Conservation (phyloP, 2,329 filamentous ascomycete genomes). For the Colletotrichum euphorbiae region DNA sequence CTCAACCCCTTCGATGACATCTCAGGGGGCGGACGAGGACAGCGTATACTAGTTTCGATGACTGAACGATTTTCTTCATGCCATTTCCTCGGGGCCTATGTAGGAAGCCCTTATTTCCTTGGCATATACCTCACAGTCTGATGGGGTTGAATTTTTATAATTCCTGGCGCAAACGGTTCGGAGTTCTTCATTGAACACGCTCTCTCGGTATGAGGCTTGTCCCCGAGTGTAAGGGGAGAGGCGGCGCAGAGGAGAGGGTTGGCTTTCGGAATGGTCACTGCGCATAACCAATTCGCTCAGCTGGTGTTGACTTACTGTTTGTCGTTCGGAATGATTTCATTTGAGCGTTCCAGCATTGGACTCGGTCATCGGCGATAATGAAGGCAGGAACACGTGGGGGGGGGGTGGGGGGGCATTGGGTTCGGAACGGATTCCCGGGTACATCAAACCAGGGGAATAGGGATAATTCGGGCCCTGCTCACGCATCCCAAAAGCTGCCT, state of each 20-base stretch:
- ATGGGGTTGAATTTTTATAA: conserved; percentile 42
- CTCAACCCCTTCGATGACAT: conserved; percentile 78
- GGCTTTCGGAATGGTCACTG: conserved; percentile 14
- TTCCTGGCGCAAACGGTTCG: conserved; percentile 29
- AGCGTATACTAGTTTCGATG: conserved; percentile 74
- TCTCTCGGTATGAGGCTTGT: conserved; percentile 32
- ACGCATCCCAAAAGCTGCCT: conserved; percentile 60
- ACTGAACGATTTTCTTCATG: conserved; percentile 64
- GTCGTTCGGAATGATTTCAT: conserved; percentile 45
- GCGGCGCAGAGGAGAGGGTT: conserved; percentile 34
- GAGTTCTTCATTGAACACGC: conserved; percentile 33
- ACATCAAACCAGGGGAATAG: conserved; percentile 45
- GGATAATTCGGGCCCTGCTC: conserved; percentile 47
- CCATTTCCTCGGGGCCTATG: conserved; percentile 43
- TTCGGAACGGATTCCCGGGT: conserved; percentile 52
- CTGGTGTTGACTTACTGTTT: conserved; percentile 13
- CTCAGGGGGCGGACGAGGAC: conserved; percentile 77
- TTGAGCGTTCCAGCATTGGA: conserved; percentile 40
- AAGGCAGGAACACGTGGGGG: conserved; percentile 46
- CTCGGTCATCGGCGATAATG: conserved; percentile 59
- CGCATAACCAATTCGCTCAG: conserved; percentile 8
- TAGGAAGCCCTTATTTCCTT: conserved; percentile 52
- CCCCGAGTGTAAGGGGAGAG: conserved; percentile 23
- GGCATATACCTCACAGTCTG: conserved; percentile 58
- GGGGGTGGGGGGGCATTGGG: conserved; percentile 49